phyloP scores from a whole-genome alignment of 805 yeast species.

The Candida chauliodis region DNA sequence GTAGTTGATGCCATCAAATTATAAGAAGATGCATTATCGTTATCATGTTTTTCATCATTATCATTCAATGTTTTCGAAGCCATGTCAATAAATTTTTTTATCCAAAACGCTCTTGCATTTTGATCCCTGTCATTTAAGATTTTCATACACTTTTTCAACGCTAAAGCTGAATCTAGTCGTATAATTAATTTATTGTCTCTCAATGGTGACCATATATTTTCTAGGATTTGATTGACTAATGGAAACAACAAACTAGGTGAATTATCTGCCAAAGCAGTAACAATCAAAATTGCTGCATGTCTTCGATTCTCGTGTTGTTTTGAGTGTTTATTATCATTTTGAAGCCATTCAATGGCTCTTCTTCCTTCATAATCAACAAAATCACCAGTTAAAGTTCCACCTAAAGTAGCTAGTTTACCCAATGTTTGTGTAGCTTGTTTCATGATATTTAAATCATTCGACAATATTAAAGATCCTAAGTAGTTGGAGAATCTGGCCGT shows the following conservation, averaged over 20 bases:
- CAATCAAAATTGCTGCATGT: conserved; percentile 85
- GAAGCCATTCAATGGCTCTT: conserved; percentile 86
- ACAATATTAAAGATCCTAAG: conserved; percentile 72
- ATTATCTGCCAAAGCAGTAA: conserved; percentile 78
- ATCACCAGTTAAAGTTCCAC: conserved; percentile 85
- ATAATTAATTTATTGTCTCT: conserved; percentile 74
- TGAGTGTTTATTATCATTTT: conserved; percentile 48
- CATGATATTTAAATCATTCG: conserved; percentile 82
- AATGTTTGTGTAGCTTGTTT: conserved; percentile 79
- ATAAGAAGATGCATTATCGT: conserved; percentile 15
- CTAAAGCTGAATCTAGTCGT: conserved; percentile 79
- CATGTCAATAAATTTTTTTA: conserved; percentile 62
- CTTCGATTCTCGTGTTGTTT: conserved; percentile 75
- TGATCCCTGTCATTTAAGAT: conserved; percentile 79
- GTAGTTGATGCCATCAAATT: conserved; percentile 15
- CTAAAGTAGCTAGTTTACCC: conserved; percentile 86
- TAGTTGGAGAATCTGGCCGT: conserved; percentile 91
- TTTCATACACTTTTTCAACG: conserved; percentile 71
- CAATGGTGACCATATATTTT: conserved; percentile 83
- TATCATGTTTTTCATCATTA: conserved; percentile 12
- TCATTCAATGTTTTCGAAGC: conserved; percentile 58
- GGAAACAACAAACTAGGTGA: conserved; percentile 81
- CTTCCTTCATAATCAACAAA: conserved; percentile 91
- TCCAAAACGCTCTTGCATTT: conserved; percentile 70
- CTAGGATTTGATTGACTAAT: conserved; percentile 73